Evolutionary conservation across 208 protist genomes (phyloP).

Genomic region (Sergeia podlipaevii): DNA sequence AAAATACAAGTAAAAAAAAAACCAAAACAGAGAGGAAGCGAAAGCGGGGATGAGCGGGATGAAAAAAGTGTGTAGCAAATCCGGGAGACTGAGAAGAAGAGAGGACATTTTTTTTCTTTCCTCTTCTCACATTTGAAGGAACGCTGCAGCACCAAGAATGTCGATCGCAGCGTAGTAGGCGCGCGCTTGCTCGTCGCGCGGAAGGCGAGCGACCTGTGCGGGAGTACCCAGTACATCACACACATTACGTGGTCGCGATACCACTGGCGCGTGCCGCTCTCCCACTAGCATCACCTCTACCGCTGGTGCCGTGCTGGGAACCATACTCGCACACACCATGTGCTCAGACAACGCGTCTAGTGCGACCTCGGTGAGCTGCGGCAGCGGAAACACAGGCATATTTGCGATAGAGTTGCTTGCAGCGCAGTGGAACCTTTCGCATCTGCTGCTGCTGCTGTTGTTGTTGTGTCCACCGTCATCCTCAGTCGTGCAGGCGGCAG

Average conservation of each 20-base stretch:
- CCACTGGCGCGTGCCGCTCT: neutral
- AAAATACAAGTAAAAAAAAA: constrained; percentile 6
- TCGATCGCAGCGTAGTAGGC: constrained; percentile 17
- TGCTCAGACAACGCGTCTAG: constrained; percentile 29
- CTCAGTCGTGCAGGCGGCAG: neutral
- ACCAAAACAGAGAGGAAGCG: neutral
- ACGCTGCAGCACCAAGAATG: constrained; percentile 37
- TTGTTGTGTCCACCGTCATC: constrained; percentile 17
- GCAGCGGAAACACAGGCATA: constrained; percentile 36
- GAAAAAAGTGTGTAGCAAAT: constrained; percentile 5
- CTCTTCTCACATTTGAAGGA: constrained; percentile 28
- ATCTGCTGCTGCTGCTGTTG: constrained; percentile 7
- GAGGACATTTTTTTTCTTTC: constrained; percentile 1
- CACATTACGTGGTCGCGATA: constrained; percentile 23
- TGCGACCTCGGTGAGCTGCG: constrained; percentile 16
- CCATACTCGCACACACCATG: constrained; percentile 37
- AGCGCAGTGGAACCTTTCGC: no score
- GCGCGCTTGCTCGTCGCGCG: constrained; percentile 4
- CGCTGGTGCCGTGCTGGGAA: constrained; percentile 23
- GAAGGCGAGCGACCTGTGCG: constrained; percentile 2
- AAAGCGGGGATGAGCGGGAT: neutral
- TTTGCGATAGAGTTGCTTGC: constrained; percentile 35
- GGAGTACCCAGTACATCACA: constrained; percentile 20
- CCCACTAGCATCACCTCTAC: neutral
- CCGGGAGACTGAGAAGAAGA: constrained; percentile 9